phyloP scores from a whole-genome alignment of 805 yeast genomes.

The Tetrapisispora nanseiensis region DNA sequence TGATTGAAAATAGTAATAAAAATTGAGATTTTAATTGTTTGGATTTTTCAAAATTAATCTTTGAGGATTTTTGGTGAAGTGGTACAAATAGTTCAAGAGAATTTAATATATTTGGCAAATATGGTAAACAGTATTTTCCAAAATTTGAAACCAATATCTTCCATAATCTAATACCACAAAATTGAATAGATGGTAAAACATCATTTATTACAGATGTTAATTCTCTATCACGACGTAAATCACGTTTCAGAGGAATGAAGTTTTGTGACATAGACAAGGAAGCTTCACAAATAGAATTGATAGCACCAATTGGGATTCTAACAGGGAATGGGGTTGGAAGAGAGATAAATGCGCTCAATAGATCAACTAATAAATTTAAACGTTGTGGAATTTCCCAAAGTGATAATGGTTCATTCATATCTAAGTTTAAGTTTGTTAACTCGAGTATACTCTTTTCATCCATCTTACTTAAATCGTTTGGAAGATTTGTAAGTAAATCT shows the following conservation, averaged over 20 bases:
- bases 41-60: conserved; percentile 32
- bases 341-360: conserved; percentile 38
- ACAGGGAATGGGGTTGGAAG: conserved; percentile 48
- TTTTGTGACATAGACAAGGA: conserved; percentile 45
- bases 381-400: conserved; percentile 44
- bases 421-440: conserved; percentile 46
- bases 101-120: conserved; percentile 40
- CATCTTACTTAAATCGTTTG: conserved; percentile 13
- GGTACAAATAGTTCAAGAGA: conserved; percentile 53
- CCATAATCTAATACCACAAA: conserved; percentile 37
- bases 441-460: conserved; percentile 9
- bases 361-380: conserved; percentile 36
- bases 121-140: conserved; percentile 35
- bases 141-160: conserved; percentile 18
- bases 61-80: conserved; percentile 32
- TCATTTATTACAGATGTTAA: conserved; percentile 36
- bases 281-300: conserved; percentile 44
- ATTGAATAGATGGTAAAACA: conserved; percentile 38
- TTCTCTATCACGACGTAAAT: conserved; percentile 43
- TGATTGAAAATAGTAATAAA: conserved; percentile 14
- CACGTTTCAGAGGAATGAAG: conserved; percentile 47
- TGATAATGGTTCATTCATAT: conserved; percentile 46
- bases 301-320: conserved; percentile 52
- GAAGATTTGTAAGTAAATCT: conserved; percentile 34
- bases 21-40: conserved; percentile 17